Evolutionary conservation across 768 basidiomycete genomes (phyloP).

Genomic region (Agaricus subrufescens): DNA sequence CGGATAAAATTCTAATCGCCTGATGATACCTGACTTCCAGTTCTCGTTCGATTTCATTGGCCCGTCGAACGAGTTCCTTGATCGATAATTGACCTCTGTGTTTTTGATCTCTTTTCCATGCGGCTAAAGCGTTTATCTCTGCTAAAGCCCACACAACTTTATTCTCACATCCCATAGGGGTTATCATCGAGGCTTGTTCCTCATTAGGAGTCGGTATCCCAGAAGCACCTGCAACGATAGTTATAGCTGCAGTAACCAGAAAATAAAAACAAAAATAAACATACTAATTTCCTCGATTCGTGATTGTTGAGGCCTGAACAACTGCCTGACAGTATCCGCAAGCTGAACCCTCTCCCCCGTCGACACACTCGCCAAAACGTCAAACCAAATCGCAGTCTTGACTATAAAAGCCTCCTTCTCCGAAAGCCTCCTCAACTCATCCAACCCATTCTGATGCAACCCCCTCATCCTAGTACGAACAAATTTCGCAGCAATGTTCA

Average conservation of each 20-base stretch:
- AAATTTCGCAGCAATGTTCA: conserved; percentile 55
- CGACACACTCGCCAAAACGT: conserved; percentile 77
- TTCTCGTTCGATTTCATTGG: conserved; percentile 44
- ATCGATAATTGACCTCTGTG: conserved; percentile 47
- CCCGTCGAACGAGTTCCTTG: conserved; percentile 53
- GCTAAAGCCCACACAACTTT: conserved; percentile 74
- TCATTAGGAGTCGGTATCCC: not conserved
- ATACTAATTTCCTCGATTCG: conserved; percentile 26
- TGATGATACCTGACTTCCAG: conserved; percentile 15
- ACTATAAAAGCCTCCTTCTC: conserved; percentile 66
- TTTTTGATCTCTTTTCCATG: conserved; percentile 53
- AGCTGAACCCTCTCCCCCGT: conserved; percentile 56
- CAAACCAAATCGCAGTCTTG: conserved; percentile 86
- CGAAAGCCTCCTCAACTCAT: conserved; percentile 36
- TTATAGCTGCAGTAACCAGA: too few relatives aligned
- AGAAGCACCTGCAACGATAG: too few relatives aligned
- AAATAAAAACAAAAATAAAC: too few relatives aligned
- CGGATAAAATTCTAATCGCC: conserved; percentile 17
- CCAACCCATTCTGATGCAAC: conserved; percentile 33
- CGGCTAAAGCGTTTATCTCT: conserved; percentile 59
- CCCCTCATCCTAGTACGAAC: conserved; percentile 42
- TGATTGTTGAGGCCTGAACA: conserved; percentile 48
- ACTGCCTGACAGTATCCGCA: conserved; percentile 44
- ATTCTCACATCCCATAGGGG: conserved; percentile 84
- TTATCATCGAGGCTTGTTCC: conserved; percentile 63